Conservation (phyloP, 2,329 filamentous ascomycete genomes). For the Rhytidhysteron rufulum region DNA sequence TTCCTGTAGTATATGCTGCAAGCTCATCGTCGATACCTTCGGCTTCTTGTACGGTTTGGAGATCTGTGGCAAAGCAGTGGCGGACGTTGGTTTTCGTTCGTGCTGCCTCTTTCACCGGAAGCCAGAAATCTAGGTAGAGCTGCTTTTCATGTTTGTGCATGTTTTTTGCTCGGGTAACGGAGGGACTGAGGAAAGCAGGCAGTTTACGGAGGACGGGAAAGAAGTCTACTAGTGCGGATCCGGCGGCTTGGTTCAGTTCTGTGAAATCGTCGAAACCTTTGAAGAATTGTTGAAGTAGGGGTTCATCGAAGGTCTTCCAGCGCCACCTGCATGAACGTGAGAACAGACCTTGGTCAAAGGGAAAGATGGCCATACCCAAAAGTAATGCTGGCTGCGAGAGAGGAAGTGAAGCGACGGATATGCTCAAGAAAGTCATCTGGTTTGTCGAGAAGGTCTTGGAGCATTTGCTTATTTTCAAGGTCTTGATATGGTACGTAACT, state of each 20-base stretch:
- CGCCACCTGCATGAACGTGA: slow-evolving; percentile 11
- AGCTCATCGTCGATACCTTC: slow-evolving; percentile 7
- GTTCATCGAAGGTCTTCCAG: slow-evolving; percentile 34
- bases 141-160: slow-evolving; percentile 40
- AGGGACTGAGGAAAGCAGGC: slow-evolving; percentile 20
- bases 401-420: slow-evolving; percentile 47
- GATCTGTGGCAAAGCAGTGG: slow-evolving; percentile 10
- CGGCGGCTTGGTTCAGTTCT: slow-evolving; percentile 38
- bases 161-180: slow-evolving; percentile 33
- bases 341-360: slow-evolving; percentile 8
- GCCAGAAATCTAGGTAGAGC: slow-evolving; percentile 4
- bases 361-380: too few relatives aligned
- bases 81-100: slow-evolving; percentile 1
- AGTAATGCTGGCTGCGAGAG: slow-evolving; percentile 48
- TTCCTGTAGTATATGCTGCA: slow-evolving; percentile 8
- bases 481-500: slow-evolving; percentile 47
- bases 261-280: slow-evolving; percentile 39
- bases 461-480: slow-evolving; percentile 54
- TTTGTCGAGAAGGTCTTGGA: slow-evolving; percentile 44
- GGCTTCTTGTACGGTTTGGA: slow-evolving; percentile 3
- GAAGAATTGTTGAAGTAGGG: slow-evolving; percentile 42
- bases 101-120: slow-evolving; percentile 30
- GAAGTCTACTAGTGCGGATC: slow-evolving; percentile 41
- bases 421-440: slow-evolving; percentile 43
- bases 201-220: slow-evolving; percentile 43